phyloP scores from a whole-genome alignment of 129 eudicot genomes.

The Daucus carota region DNA sequence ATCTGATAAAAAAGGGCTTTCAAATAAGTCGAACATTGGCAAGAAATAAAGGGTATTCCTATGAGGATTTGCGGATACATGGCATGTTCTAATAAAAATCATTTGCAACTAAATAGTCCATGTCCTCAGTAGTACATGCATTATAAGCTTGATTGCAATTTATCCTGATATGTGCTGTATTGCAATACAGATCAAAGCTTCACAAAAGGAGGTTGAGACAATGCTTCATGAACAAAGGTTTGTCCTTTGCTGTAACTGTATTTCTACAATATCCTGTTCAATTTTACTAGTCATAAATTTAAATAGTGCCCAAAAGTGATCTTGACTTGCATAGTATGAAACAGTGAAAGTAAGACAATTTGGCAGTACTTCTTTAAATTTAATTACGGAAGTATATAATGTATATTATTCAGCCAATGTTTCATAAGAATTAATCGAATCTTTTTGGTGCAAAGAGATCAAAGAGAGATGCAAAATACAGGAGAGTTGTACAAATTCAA shows the following conservation, averaged over 20 bases:
- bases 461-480: not conserved
- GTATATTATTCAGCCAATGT: too few species aligned
- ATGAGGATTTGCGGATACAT: not conserved
- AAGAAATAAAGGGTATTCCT: not conserved
- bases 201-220: constrained; percentile 68
- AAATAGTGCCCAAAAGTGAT: not conserved
- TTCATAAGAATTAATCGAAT: not conserved
- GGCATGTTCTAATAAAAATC: not conserved
- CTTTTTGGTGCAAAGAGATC: not conserved
- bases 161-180: not conserved
- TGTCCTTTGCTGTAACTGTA: constrained; percentile 11
- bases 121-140: not conserved
- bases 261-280: not conserved
- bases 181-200: constrained; percentile 64
- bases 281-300: not conserved
- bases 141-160: not conserved
- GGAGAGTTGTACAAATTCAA: not conserved
- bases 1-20: not conserved
- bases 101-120: not conserved
- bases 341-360: not conserved
- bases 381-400: too few species aligned
- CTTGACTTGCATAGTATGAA: not conserved
- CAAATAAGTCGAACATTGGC: not conserved
- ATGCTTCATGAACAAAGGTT: constrained; percentile 67
- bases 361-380: not conserved